Evolutionary conservation across 2,329 filamentous ascomycete genomes (phyloP), one percentile per base, ranked within the genome.

Genomic region (Fusarium albosuccineum): DNA sequence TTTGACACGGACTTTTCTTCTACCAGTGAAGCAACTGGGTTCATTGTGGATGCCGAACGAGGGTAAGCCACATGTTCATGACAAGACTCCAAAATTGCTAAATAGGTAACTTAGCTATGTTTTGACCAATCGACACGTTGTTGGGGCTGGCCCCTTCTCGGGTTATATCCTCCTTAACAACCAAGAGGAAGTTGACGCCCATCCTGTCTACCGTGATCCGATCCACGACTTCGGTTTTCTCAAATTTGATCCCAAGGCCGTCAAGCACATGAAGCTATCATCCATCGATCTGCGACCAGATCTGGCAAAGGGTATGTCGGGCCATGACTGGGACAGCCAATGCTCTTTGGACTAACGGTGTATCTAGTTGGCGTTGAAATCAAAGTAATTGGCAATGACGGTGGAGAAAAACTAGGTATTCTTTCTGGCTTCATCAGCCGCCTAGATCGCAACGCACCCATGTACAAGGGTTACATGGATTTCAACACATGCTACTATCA

Each of bases 141-240:
- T 98, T 40, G 94, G 96, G 62, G 87, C 96, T 1, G 96, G 96
- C 0, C 96, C 96, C 0, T 99, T 99, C 80, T 97, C 95, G 89
- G 96, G 96, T 30, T 97, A 97, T 81, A 94, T 92, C 76, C 94
- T 99, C 70, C 98, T 99, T 78, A 96, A 98, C 78, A 99, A 99
- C 76, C 96, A 99, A 80, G 96, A 99, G 70, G 87, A 97, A 83
- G 96, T 95, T 71, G 96, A 99, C 77, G 94, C 97, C 36, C 92
- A 93, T 76, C 95, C 96, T 7, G 93, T 99, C 42, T 99, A 99
- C 81, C 93, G 96, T 73, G 96, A 99, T 74, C 96, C 96, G 9
- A 94, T 99, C 13, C 96, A 99, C 83, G 96, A 99, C 78, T 99
- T 99, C 74, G 96, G 96, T 56, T 96, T 99, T 73, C 87, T 99